These are phyloP conservation scores for Trapa bicornis DNA, from an alignment of 345 rosid genomes.

Conservation along the genomic window DNA sequence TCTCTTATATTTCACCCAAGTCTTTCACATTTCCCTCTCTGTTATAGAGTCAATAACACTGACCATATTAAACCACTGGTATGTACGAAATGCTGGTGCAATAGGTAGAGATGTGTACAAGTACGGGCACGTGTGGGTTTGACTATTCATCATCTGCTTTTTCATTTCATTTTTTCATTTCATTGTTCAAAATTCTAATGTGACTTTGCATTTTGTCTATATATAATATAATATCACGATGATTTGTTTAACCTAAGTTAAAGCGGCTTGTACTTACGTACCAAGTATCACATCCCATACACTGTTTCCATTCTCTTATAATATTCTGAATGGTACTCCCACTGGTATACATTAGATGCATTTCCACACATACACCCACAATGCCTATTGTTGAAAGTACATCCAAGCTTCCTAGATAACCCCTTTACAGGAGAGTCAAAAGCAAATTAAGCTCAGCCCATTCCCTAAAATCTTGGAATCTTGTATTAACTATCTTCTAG, in stretches of 20 bases:
- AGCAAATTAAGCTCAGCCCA: too few species aligned
- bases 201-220: neutral
- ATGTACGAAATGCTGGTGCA: neutral
- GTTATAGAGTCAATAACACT: neutral
- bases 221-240: neutral
- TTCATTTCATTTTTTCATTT: neutral
- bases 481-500: too few species aligned
- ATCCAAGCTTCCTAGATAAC: too few species aligned
- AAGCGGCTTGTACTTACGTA: neutral
- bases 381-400: too few species aligned
- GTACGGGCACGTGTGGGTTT: neutral
- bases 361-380: too few species aligned
- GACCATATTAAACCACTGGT: neutral
- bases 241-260: neutral
- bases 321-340: neutral
- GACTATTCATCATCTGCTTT: neutral
- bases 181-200: neutral
- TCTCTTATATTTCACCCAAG: too few species aligned
- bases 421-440: too few species aligned
- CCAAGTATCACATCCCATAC: neutral
- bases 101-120: neutral
- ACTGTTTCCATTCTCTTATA: neutral
- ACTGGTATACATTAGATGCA: too few species aligned
- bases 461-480: too few species aligned
- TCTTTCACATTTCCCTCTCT: neutral